Evolutionary conservation across 2,329 filamentous ascomycete genomes (phyloP).

Genomic region (Tolypocladium cylindrosporum): DNA sequence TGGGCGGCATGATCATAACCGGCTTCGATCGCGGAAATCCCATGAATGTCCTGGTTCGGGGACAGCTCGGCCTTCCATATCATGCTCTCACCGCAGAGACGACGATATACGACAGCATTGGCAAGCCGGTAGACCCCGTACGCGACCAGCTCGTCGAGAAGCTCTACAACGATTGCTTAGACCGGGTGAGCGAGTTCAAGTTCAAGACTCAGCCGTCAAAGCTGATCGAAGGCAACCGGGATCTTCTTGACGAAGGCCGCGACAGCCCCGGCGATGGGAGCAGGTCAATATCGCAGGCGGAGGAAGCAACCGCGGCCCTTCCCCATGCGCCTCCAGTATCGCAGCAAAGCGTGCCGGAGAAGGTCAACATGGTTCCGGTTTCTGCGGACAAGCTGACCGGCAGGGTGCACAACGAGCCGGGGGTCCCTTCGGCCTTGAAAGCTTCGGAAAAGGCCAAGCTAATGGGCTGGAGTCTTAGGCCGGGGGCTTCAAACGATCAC

Average conservation of each 20-base stretch:
- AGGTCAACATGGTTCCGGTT: conserved; percentile 49
- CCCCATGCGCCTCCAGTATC: conserved; percentile 43
- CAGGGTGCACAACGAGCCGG: conserved; percentile 60
- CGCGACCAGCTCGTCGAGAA: conserved; percentile 80
- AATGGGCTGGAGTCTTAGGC: conserved; percentile 74
- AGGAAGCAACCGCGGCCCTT: conserved; percentile 57
- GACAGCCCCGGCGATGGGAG: conserved; percentile 63
- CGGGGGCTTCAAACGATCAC: conserved; percentile 49
- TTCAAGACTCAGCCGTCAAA: conserved; percentile 61
- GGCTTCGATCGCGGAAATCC: conserved; percentile 95
- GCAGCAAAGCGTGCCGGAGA: conserved; percentile 41
- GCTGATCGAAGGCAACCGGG: conserved; percentile 72
- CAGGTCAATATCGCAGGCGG: conserved; percentile 59
- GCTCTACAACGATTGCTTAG: conserved; percentile 89
- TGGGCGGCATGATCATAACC: conserved; percentile 97
- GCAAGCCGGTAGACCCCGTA: conserved; percentile 64
- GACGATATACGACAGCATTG: conserved; percentile 80
- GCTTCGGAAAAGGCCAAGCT: conserved; percentile 67
- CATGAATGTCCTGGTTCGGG: conserved; percentile 80
- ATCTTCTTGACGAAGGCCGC: conserved; percentile 70
- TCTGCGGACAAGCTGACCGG: conserved; percentile 62
- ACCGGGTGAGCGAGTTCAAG: conserved; percentile 84
- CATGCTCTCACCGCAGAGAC: conserved; percentile 72
- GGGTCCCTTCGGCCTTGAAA: conserved; percentile 57
- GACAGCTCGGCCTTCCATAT: conserved; percentile 79